Conservation (phyloP, 148 eudicot genomes). For the Limonium bicolor region DNA sequence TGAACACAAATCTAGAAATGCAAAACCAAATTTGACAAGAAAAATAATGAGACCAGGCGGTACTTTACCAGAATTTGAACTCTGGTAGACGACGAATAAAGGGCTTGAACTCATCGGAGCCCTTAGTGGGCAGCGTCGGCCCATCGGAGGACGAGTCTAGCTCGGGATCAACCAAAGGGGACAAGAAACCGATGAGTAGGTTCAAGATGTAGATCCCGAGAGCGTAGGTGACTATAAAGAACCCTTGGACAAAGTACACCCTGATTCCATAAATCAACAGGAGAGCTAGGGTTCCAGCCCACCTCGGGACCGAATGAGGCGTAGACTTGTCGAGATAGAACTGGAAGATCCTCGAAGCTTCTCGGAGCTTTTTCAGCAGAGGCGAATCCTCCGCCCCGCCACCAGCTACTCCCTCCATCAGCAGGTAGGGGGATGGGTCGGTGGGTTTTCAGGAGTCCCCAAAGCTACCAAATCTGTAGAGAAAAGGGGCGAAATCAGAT, state of each 20-base stretch:
- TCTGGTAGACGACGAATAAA: conserved; percentile 86
- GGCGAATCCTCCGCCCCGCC: conserved; percentile 19
- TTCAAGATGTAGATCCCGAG: conserved; percentile 73
- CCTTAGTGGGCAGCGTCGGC: conserved; percentile 62
- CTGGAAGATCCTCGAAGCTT: conserved; percentile 41
- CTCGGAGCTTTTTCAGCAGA: conserved; percentile 20
- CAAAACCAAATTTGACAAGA: not conserved
- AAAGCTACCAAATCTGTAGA: too few species aligned
- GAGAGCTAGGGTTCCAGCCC: conserved; percentile 46
- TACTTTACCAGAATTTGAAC: conserved; percentile 71
- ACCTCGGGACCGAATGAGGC: conserved; percentile 63
- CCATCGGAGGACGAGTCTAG: conserved; percentile 54
- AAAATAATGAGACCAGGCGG: not conserved
- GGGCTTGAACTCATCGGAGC: conserved; percentile 87
- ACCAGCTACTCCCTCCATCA: conserved; percentile 7
- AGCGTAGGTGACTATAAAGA: conserved; percentile 58
- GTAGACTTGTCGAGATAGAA: conserved; percentile 60
- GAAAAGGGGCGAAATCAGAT: too few species aligned
- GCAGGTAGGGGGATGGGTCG: too few species aligned
- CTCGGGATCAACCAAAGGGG: conserved; percentile 87
- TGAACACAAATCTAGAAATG: not conserved
- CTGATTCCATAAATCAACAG: conserved; percentile 38
- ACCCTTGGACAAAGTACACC: conserved; percentile 57
- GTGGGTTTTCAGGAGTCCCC: too few species aligned
- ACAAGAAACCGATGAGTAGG: conserved; percentile 62